These are phyloP conservation scores for Piper betle DNA, from an alignment of 164 flowering plant genomes.

Conservation along the genomic window DNA sequence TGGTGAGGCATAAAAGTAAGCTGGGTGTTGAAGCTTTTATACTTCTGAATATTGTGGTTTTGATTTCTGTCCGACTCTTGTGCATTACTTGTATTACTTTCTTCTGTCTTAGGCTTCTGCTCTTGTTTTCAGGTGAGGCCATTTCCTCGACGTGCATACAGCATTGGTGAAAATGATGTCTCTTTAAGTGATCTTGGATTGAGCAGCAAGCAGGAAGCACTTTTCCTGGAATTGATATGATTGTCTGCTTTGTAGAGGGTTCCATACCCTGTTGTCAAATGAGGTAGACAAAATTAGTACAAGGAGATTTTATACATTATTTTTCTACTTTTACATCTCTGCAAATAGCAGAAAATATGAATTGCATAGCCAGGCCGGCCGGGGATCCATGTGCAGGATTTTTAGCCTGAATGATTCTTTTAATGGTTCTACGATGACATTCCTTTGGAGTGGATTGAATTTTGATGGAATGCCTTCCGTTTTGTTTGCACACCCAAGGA, in stretches of 20 bases:
- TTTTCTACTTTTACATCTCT: not conserved
- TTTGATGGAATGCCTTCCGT: constrained; percentile 3
- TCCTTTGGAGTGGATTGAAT: not conserved
- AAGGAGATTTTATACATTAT: too few species aligned
- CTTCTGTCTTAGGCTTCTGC: not conserved
- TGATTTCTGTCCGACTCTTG: not conserved
- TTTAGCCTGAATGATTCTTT: not conserved
- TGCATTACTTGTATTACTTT: not conserved
- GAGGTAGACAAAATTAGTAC: too few species aligned
- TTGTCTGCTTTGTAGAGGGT: not conserved
- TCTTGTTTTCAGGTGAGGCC: constrained; percentile 69
- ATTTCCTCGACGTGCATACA: constrained; percentile 73
- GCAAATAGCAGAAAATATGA: too few species aligned
- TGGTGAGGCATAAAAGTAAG: too few species aligned
- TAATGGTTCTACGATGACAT: not conserved
- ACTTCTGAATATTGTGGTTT: not conserved
- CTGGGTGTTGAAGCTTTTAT: too few species aligned
- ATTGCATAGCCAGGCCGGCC: too few species aligned
- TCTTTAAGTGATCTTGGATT: constrained; percentile 71
- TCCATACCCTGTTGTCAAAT: not conserved
- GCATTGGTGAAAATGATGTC: constrained; percentile 46
- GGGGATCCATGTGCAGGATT: not conserved
- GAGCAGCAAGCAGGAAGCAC: constrained; percentile 89
- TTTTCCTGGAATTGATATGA: constrained; percentile 68
- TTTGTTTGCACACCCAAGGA: too few species aligned